Base-by-base conservation (phyloP, 306 rosid species). In the Quercus berberidifolia region DNA sequence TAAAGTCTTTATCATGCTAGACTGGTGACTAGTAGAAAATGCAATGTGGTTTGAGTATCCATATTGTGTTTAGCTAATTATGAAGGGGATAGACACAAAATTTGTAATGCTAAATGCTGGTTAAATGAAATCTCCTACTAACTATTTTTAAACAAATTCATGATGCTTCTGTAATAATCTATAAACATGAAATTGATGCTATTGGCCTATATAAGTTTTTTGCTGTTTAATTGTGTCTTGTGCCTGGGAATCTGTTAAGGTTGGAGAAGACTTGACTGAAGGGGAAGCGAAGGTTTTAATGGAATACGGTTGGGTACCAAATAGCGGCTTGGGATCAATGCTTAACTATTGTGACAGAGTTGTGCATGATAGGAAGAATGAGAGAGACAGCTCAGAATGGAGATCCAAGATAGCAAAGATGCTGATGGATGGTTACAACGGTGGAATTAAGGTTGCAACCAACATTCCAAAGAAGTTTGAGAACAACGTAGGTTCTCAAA, bases 271-370 rank as follows among this genome's bases (percentile, higher is more conserved):
- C 69, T 81, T 92, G 87, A 83, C 79, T 2, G 85, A 91, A 87
- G 97, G 92, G 0, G 98, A 94, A 86, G 98, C 95, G 0, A 69
- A 76, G 73, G 97, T 94, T 81, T 79, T 94, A 67, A 67, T 65
- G 83, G 93, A 81, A 77, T 94, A 91, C 74, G 97, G 98, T 75
- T 94, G 98, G 97, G 65, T 75, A 62, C 90, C 92, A 5, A 88
- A 91, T 41, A 91, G 85, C 75, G 98, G 98, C 55, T 82, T 92
- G 86, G 97, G 97, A 83, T 87, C 97, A 35, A 89, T 94, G 97
- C 97, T 94, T 62, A 92, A 92, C 85, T 94, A 89, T 78, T 65
- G 88, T 4, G 91, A 85, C 74, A 89, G 98, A 83, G 98, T 94
- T 69, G 89, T 94, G 76, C 98, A 94, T 76, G 97, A 94, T 79